Percentiles rank a stretch among this genome's conserved stretches.
phyloP scores from a whole-genome alignment of 768 basidiomycete genomes.

The Mycena rebaudengoi region DNA sequence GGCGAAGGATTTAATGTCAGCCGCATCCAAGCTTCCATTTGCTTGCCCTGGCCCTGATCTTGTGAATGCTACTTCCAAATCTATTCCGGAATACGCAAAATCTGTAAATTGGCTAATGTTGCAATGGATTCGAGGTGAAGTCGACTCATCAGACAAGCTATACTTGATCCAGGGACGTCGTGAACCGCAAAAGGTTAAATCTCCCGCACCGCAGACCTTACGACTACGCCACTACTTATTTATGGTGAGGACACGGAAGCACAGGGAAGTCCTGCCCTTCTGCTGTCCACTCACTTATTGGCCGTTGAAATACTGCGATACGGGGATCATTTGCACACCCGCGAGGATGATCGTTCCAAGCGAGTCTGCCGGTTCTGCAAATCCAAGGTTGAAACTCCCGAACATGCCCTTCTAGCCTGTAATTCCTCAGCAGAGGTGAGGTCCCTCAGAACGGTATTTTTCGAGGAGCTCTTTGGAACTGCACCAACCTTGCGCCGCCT shows the following conservation, averaged over 20 bases:
- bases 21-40: no score
- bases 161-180: constrained; percentile 15
- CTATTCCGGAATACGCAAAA: not conserved
- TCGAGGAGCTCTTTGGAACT: not conserved
- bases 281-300: constrained; percentile 8
- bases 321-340: constrained; percentile 1
- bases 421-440: not conserved
- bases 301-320: constrained; percentile 16
- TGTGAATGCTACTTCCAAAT: no score
- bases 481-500: not conserved
- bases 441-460: not conserved
- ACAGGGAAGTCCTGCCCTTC: not conserved
- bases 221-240: constrained; percentile 11
- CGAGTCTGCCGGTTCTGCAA: constrained; percentile 14
- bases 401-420: constrained; percentile 4
- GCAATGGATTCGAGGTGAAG: constrained; percentile 7
- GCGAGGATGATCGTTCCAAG: not conserved
- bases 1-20: no score
- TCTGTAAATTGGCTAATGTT: not conserved
- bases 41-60: no score
- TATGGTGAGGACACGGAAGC: no score
- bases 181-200: constrained; percentile 12
- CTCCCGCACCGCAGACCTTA: not conserved
- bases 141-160: constrained; percentile 12
- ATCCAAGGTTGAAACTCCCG: constrained; percentile 9